Percentiles rank a stretch among this genome's conserved stretches.
Conservation (phyloP, 257 asterid genomes). For the Solanum piurae region DNA sequence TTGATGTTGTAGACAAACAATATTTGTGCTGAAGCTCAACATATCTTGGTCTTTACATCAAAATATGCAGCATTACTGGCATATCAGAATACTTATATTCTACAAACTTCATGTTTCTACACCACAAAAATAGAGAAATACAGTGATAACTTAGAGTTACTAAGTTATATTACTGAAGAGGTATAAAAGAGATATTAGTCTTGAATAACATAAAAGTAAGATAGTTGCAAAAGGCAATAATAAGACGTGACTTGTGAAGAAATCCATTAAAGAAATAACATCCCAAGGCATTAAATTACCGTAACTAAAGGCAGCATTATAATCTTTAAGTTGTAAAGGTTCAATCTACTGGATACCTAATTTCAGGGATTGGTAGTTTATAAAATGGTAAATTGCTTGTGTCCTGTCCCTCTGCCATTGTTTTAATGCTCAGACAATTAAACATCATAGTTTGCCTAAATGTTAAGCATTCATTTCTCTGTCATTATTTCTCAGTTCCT, state of each 20-base stretch:
- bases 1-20: neutral
- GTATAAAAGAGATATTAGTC: neutral
- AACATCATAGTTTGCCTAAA: neutral
- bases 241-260: neutral
- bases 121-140: neutral
- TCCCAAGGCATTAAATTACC: neutral
- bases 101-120: neutral
- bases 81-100: neutral
- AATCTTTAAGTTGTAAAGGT: neutral
- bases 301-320: neutral
- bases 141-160: neutral
- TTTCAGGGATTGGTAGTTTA: neutral
- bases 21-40: neutral
- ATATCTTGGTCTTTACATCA: neutral
- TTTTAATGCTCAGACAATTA: neutral
- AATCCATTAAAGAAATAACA: neutral
- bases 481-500: neutral
- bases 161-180: neutral
- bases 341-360: neutral
- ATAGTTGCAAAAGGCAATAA: neutral
- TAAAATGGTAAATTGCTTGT: neutral
- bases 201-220: neutral
- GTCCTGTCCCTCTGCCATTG: neutral
- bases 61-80: neutral
- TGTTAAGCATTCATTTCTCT: neutral